Evolutionary conservation across 441 rosid genomes (phyloP), one percentile per base, ranked within the genome.

Genomic region (Pelargonium australe): DNA sequence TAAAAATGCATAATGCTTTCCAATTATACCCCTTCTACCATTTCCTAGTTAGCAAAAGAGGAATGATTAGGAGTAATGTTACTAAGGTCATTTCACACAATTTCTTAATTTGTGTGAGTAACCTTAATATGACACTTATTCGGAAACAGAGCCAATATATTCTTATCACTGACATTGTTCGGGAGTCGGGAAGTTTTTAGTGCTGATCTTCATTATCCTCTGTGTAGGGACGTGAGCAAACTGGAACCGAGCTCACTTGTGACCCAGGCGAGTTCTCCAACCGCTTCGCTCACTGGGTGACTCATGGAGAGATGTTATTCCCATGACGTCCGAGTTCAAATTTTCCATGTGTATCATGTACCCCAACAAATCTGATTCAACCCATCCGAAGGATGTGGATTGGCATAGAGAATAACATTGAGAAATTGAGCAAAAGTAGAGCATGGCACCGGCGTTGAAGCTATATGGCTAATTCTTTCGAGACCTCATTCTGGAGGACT

Each of bases 211-310:
- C 45, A 41, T 12, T 10, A 45, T 4, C 5, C 6, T 60, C 28
- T 13, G 5, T 49, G 20, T 75, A 89, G 97, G 87, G 80, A 77
- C 79, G 80, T 44, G 79, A 75, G 60, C 76, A 72, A 37, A 77
- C 62, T 0, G 80, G 66, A 14, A 70, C 70, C 0, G 76, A 81
- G 28, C 65, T 69, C 16, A 47, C 64, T 17, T 13, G 70, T 1
- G 78, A 76, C 67, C 40, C 41, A 62, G 70, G 49, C 53, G 77
- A 72, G 77, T 89, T 71, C 69, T 79, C 95, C 17, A 75, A 83
- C 45, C 77, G 84, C 64, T 95, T 89, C 63, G 70, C 67, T 23
- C 78, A 80, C 49, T 95, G 99, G 99, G 90, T 95, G 45, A 79
- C 71, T 34, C 67, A 89, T 23, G 97, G 90, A 65, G 89, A 77